phyloP scores from a whole-genome alignment of 106 monocot genomes.

The Phalaenopsis equestris region DNA sequence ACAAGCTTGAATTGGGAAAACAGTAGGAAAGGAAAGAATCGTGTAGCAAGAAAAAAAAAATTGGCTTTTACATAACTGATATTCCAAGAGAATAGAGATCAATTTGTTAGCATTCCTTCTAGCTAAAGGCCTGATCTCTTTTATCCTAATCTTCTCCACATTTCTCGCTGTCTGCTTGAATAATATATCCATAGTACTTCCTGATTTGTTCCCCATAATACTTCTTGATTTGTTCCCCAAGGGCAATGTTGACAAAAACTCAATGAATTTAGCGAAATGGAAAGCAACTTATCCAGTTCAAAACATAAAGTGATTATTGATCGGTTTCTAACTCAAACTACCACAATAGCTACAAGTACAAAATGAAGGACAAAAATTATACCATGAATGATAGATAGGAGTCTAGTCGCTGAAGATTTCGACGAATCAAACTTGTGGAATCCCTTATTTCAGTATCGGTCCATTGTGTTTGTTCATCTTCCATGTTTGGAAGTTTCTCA shows the following conservation, averaged over 20 bases:
- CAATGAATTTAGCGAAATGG: background rate
- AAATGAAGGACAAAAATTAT: slow-evolving; percentile 18
- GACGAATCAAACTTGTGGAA: slow-evolving; percentile 58
- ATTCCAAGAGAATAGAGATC: background rate
- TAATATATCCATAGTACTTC: background rate
- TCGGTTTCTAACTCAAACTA: background rate
- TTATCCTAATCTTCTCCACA: background rate
- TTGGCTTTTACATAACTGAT: too few species aligned
- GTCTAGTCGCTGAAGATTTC: slow-evolving; percentile 75
- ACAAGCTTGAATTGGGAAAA: too few species aligned
- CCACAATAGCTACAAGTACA: background rate
- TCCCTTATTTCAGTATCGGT: slow-evolving; percentile 41
- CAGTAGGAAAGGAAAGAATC: too few species aligned
- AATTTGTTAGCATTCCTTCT: background rate
- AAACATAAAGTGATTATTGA: background rate
- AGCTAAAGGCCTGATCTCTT: background rate
- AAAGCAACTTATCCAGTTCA: background rate
- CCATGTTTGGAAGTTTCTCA: slow-evolving; percentile 49
- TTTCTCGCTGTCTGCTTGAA: background rate
- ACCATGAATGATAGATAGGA: slow-evolving; percentile 63
- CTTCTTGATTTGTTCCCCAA: background rate
- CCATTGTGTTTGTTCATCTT: slow-evolving; percentile 54
- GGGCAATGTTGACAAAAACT: background rate
- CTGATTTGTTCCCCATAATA: background rate
- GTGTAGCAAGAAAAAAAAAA: too few species aligned